Base-by-base conservation (phyloP, 2,329 filamentous ascomycete genomes). In the Diaporthe ilicicola region DNA sequence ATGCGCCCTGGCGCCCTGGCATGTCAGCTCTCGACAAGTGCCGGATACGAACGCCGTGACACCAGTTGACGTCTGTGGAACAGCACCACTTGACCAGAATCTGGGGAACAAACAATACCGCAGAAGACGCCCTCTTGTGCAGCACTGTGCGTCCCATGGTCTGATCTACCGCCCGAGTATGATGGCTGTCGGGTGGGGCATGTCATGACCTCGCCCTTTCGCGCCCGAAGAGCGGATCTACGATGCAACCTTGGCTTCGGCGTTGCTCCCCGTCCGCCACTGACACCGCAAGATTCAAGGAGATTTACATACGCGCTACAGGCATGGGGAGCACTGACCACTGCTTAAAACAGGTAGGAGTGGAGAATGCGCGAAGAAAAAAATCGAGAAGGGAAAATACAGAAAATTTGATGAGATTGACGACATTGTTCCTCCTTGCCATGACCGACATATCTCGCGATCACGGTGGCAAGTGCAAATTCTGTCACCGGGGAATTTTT, bases 271-370 rank as follows among this genome's bases (percentile, higher is more conserved):
- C 51, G 53, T 17, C 37, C 15, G 34, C 65, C 51, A 54, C 65
- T 46, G 12, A 66, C 15, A 32, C 65, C 39, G 39, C 65, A 29
- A 54, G 66, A 46, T 59, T 22, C 10, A 17, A 51, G 51, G 68
- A 62, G 68, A 59, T 70, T 32, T 27, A 56, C 50, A 48, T 34
- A 34, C 32, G 9, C 32, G 32, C 32, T 34, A 34, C 32, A 34
- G 22, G 10, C 9, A 66, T 66, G 37, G 22, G 42, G 39, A 67
- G 68, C 68, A 70, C 68, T 70, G 68, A 70, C 68, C 68, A 70
- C 44, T 67, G 61, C 68, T 70, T 70, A 67, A 70, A 70, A 46
- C 37, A 53, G 48, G 56, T 53, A 50, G 53, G 42, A 9, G 34
- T 62, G 39, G 32, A 55, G 48, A 53, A 42, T 50, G 59, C 27